Percentiles rank a stretch among this genome's conserved stretches.
Conservation (phyloP, 192 early-diverging fungal genomes). For the Rhizophagus sp. region DNA sequence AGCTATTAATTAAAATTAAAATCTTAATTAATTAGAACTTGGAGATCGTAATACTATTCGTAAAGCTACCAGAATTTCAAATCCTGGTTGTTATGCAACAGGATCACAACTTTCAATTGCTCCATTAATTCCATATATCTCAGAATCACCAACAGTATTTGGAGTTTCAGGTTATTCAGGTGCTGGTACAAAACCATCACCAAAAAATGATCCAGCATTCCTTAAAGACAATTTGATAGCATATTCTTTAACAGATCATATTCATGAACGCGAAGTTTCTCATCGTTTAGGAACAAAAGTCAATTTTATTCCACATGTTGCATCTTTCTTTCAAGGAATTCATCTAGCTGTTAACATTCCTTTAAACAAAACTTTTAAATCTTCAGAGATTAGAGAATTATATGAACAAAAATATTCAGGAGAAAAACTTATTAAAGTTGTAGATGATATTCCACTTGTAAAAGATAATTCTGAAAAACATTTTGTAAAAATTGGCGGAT, state of each 20-base stretch:
- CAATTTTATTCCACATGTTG: conserved; percentile 90
- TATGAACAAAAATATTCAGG: conserved; percentile 72
- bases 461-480: conserved; percentile 89
- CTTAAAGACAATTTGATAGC: conserved; percentile 90
- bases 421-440: conserved; percentile 84
- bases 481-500: conserved; percentile 89
- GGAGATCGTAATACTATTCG: conserved; percentile 62
- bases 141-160: conserved; percentile 76
- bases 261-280: conserved; percentile 93
- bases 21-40: conserved; percentile 54
- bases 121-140: conserved; percentile 76
- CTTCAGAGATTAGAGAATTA: conserved; percentile 66
- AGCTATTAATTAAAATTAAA: background rate
- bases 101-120: conserved; percentile 89
- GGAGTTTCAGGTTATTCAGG: conserved; percentile 98
- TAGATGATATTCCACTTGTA: conserved; percentile 78
- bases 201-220: conserved; percentile 90
- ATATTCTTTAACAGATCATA: conserved; percentile 91
- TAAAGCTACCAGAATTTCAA: conserved; percentile 75
- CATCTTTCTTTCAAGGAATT: conserved; percentile 93
- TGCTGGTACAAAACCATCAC: conserved; percentile 96
- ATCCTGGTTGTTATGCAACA: conserved; percentile 99
- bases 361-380: conserved; percentile 71
- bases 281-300: conserved; percentile 68
- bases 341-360: conserved; percentile 87